Evolutionary conservation across 2,329 filamentous ascomycete species (phyloP), one percentile per base, ranked within the genome.

Genomic region (Stylonectria norvegica): DNA sequence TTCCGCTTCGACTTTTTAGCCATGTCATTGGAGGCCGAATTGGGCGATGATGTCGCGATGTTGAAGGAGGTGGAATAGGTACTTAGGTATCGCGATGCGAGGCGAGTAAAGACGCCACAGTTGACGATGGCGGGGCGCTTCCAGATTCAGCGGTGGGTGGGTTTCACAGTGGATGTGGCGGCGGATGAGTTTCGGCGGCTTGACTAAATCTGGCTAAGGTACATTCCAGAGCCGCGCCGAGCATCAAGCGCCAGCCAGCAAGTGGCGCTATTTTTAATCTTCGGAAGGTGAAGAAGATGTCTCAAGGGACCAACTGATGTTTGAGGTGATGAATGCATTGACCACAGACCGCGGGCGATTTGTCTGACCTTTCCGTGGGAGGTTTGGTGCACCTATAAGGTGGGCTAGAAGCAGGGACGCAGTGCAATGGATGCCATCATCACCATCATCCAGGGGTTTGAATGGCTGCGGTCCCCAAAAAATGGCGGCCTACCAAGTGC

Each of bases 1-100:
- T 60, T 64, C 17, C 63, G 51, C 45, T 65, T 66, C 4, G 17
- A 27, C 15, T 49, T 41, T 16, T 28, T 36, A 5, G 44, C 25
- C 62, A 65, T 65, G 38, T 33, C 44, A 27, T 16, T 5, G 17
- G 28, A 32, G 22, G 9, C 20, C 27, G 32, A 17, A 15, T 35
- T 17, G 25, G 12, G 32, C 9, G 19, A 34, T 15, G 41, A 49
- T 35, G 33, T 33, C 53, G 45, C 46, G 52, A 43, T 28, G 41
- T 25, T 29, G 20, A 12, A 5, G 11, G 12, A 20, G 31, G 22
- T 16, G 19, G 10, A 23, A 9, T 3, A 14, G 36, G 25, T 34
- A 11, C 35, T 15, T n/a, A n/a, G n/a, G n/a, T n/a, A n/a, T n/a
- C n/a, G n/a, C n/a, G n/a, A n/a, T n/a, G n/a, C n/a, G n/a, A n/a